phyloP scores from a whole-genome alignment of 164 flowering plant genomes.

The Umbilicus rupestris region DNA sequence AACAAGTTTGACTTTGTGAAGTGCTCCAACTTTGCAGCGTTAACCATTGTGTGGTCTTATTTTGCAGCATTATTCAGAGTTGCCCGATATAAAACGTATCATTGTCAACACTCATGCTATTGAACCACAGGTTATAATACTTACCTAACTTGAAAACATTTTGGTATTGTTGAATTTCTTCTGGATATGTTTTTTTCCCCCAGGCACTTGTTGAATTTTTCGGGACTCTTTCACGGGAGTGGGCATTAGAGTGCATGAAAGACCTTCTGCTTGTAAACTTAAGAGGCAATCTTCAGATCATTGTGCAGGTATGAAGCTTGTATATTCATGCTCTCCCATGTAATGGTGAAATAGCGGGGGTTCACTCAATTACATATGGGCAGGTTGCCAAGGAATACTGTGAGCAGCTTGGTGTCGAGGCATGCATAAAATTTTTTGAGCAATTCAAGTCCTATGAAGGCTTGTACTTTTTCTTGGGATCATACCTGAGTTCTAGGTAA shows the following conservation, averaged over 20 bases:
- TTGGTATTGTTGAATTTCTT: too few relatives aligned
- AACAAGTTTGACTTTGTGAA: too few relatives aligned
- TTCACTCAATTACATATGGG: constrained; percentile 2
- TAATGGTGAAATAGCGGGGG: too few relatives aligned
- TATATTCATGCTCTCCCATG: too few relatives aligned
- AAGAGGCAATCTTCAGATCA: constrained; percentile 96
- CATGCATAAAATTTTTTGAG: constrained; percentile 93
- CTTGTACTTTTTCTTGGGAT: constrained; percentile 88
- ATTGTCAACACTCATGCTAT: constrained; percentile 98
- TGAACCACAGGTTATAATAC: constrained; percentile 95
- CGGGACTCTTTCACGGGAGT: constrained; percentile 92
- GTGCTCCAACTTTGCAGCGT: too few relatives aligned
- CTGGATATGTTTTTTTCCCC: too few relatives aligned
- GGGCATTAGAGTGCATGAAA: constrained; percentile 99
- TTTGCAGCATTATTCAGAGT: constrained; percentile 86
- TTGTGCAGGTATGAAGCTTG: constrained; percentile 98
- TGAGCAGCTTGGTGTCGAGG: constrained; percentile 93
- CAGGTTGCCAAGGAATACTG: constrained; percentile 94
- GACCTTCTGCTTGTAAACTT: constrained; percentile 88
- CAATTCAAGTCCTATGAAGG: constrained; percentile 98
- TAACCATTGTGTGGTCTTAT: neutral
- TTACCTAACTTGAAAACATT: too few relatives aligned
- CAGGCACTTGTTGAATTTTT: constrained; percentile 97
- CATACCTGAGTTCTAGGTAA: constrained; percentile 93
- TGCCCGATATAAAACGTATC: constrained; percentile 91